phyloP scores from a whole-genome alignment of 352 stramenopile species.

The Globisporangium heterothallicum region DNA sequence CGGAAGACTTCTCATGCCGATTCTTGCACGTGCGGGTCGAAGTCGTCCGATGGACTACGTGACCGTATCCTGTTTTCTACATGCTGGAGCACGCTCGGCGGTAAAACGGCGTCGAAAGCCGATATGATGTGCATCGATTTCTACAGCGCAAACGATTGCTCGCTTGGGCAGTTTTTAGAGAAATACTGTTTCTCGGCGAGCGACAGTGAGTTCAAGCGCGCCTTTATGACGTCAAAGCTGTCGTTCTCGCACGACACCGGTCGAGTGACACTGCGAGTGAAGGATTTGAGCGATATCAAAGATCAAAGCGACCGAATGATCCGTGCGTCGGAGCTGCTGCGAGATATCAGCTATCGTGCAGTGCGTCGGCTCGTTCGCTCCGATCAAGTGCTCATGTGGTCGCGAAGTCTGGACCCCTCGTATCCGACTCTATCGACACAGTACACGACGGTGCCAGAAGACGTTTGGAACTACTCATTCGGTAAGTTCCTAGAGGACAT shows the following conservation, averaged over 20 bases:
- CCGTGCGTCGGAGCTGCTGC: constrained; percentile 43
- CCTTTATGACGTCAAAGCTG: constrained; percentile 73
- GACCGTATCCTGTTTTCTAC: constrained; percentile 80
- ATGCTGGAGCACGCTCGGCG: constrained; percentile 78
- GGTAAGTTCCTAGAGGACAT: constrained; percentile 84
- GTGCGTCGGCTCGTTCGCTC: constrained; percentile 60
- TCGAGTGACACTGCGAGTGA: constrained; percentile 65
- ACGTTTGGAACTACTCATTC: constrained; percentile 85
- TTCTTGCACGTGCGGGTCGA: constrained; percentile 59
- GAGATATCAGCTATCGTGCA: constrained; percentile 55
- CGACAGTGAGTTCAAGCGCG: constrained; percentile 70
- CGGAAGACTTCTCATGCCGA: constrained; percentile 12
- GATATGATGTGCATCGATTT: constrained; percentile 90
- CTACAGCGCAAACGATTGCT: constrained; percentile 80
- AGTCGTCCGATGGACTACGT: constrained; percentile 46
- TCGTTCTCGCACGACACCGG: constrained; percentile 81
- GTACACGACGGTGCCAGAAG: constrained; percentile 52
- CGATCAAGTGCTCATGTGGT: constrained; percentile 66
- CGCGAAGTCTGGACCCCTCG: constrained; percentile 27
- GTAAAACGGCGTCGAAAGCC: constrained; percentile 69
- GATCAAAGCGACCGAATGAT: constrained; percentile 48
- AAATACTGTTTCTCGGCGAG: constrained; percentile 74
- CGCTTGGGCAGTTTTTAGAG: constrained; percentile 73
- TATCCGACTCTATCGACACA: constrained; percentile 35
- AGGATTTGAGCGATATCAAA: constrained; percentile 67